phyloP scores from a whole-genome alignment of 441 rosid genomes.

The Gossypium schwendimanii region DNA sequence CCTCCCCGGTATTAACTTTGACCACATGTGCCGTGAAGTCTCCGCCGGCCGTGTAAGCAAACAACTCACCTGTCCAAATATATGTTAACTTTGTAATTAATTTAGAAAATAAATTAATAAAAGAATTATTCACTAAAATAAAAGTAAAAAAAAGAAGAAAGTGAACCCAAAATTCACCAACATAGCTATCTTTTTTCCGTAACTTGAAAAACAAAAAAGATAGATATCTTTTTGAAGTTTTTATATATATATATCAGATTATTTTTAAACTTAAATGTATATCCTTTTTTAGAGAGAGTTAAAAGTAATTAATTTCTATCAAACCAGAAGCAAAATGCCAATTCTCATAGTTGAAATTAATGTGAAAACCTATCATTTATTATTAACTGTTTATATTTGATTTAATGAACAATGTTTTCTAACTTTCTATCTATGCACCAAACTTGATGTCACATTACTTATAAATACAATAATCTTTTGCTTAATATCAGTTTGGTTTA shows the following conservation, averaged over 20 bases:
- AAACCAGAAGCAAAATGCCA: no score
- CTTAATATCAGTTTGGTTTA: neutral
- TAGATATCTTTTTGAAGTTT: no score
- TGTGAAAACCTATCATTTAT: neutral
- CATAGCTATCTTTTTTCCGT: neutral
- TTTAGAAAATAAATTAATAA: neutral
- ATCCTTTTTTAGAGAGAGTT: neutral
- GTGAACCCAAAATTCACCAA: neutral
- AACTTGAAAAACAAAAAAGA: no score
- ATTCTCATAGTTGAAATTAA: conserved; percentile 9
- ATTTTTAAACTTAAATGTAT: neutral
- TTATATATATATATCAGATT: neutral
- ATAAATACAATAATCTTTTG: neutral
- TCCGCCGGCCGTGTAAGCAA: conserved; percentile 47
- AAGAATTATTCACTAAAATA: neutral
- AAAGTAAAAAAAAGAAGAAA: neutral
- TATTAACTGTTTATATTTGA: neutral
- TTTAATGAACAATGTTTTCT: neutral
- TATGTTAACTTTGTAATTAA: neutral
- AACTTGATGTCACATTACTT: no score
- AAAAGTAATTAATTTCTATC: no score
- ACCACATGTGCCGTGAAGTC: conserved; percentile 57
- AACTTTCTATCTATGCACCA: neutral
- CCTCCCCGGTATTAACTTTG: conserved; percentile 58
- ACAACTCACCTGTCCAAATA: conserved; percentile 38